phyloP scores from a whole-genome alignment of 305 asterid species.

The Vinca major region DNA sequence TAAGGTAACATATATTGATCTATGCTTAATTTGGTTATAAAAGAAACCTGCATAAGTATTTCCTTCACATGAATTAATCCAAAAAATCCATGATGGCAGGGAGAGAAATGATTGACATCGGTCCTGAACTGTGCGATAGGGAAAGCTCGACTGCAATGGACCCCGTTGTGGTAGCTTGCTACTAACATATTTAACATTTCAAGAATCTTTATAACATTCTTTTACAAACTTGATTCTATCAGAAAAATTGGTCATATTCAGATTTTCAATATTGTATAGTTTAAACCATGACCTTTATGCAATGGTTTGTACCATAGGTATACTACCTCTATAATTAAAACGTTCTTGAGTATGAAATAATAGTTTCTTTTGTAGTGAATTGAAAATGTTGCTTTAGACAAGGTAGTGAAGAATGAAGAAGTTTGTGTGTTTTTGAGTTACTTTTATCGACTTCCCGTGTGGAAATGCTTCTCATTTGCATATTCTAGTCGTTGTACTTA shows the following conservation, averaged over 20 bases:
- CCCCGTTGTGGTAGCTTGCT: slow-evolving; percentile 48
- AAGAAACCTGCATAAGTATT: neutral
- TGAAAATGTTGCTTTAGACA: neutral
- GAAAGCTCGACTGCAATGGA: slow-evolving; percentile 61
- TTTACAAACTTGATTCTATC: neutral
- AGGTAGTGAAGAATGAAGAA: neutral
- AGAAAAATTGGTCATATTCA: neutral
- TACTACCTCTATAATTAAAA: too few species aligned
- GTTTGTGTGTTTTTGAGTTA: neutral
- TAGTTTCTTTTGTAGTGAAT: neutral
- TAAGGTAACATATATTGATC: slow-evolving; percentile 34
- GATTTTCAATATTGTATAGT: neutral
- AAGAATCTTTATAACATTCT: neutral
- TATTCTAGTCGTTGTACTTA: neutral
- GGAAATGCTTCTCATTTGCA: neutral
- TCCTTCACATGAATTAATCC: neutral
- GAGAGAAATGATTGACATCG: slow-evolving; percentile 52
- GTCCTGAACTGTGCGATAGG: slow-evolving; percentile 64
- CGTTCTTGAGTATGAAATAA: too few species aligned
- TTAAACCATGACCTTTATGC: neutral
- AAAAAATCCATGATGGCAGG: slow-evolving; percentile 32
- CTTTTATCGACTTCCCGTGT: neutral
- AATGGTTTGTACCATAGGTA: too few species aligned
- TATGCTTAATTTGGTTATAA: neutral
- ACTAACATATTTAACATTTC: slow-evolving; percentile 7